Percentiles rank a stretch among this genome's conserved stretches.
These are phyloP conservation scores for Ganoderma lucidum DNA, from an alignment of 1,284 basidiomycete genomes.

Conservation along the genomic window DNA sequence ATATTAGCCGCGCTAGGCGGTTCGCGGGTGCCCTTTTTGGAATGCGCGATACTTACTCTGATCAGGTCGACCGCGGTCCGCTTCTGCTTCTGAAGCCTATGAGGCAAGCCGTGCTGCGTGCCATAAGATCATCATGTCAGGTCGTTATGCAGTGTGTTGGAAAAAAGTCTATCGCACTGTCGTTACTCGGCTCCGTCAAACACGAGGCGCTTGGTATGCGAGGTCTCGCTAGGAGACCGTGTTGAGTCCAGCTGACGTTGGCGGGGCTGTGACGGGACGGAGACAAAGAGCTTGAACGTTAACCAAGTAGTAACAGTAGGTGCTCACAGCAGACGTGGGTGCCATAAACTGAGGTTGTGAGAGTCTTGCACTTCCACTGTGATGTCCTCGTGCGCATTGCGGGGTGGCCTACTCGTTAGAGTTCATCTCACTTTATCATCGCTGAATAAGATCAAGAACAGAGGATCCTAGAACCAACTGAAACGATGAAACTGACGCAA, in stretches of 20 bases:
- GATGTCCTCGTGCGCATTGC: not conserved
- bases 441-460: no score
- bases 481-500: not conserved
- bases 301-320: no score
- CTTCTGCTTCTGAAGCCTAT: not conserved
- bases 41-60: no score
- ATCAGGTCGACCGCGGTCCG: not conserved
- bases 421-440: no score
- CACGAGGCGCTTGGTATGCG: not conserved
- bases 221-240: not conserved
- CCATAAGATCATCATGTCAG: no score
- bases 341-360: not conserved
- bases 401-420: not conserved
- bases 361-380: not conserved
- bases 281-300: no score
- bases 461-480: not conserved
- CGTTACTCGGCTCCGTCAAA: not conserved
- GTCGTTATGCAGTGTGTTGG: not conserved
- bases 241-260: not conserved
- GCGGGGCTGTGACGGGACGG: not conserved
- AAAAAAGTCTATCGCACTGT: not conserved
- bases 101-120: not conserved
- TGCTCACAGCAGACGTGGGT: no score
- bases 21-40: no score
- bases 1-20: no score